Evolutionary conservation across 2,329 filamentous ascomycete genomes (phyloP).

Genomic region (Fusarium avenaceum): DNA sequence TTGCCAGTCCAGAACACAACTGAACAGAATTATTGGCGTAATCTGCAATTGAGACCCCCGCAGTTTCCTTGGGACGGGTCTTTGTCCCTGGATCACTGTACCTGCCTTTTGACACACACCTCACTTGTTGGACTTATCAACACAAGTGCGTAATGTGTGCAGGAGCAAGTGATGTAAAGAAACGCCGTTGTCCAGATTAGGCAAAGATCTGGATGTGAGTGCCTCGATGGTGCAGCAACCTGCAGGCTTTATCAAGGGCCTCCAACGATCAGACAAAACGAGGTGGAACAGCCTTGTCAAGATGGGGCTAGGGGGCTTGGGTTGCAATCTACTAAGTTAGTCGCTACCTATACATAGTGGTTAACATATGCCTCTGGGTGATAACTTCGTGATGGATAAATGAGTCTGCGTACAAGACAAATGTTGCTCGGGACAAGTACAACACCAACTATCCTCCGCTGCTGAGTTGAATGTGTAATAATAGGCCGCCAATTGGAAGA

Average conservation of each 20-base stretch:
- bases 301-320: conserved; percentile 29
- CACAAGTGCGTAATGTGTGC: conserved; percentile 26
- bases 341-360: not conserved
- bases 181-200: conserved; percentile 43
- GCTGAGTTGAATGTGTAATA: conserved; percentile 47
- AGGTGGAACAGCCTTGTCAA: conserved; percentile 34
- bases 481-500: conserved; percentile 53
- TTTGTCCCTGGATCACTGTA: conserved; percentile 42
- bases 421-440: conserved; percentile 16
- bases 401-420: not conserved
- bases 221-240: conserved; percentile 36
- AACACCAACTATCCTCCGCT: conserved; percentile 13
- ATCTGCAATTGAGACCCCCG: conserved; percentile 27
- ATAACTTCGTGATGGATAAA: not conserved
- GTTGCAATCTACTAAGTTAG: conserved; percentile 23
- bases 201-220: conserved; percentile 38
- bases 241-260: conserved; percentile 30
- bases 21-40: conserved; percentile 19
- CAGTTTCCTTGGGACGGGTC: conserved; percentile 28
- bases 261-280: conserved; percentile 41
- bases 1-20: conserved; percentile 10
- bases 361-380: conserved; percentile 2
- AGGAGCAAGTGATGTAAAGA: conserved; percentile 25
- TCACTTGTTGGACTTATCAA: conserved; percentile 12
- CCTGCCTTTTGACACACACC: conserved; percentile 42